Conservation (phyloP, 148 eudicot species). For the Pouteria glomerata region DNA sequence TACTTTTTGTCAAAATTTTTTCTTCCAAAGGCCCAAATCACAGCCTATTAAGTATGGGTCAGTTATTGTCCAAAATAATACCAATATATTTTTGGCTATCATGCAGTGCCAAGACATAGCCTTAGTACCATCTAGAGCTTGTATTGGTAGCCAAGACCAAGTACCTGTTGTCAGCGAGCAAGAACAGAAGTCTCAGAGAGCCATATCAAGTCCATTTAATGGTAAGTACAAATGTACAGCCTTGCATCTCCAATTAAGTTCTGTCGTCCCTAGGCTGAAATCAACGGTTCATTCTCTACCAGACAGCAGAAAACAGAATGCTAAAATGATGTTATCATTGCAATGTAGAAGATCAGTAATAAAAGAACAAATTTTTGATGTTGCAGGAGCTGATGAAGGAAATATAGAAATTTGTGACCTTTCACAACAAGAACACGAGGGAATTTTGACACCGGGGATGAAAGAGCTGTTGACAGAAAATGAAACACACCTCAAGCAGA, state of each 20-base stretch:
- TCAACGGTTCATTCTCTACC: background rate
- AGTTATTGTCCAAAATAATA: background rate
- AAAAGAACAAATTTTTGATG: background rate
- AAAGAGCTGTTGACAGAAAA: constrained; percentile 53
- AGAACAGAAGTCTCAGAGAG: constrained; percentile 22
- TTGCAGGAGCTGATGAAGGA: constrained; percentile 34
- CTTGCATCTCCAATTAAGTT: constrained; percentile 1
- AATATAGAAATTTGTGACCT: constrained; percentile 9
- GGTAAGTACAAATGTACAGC: constrained; percentile 14
- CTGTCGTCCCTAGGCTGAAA: background rate
- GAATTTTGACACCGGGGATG: constrained; percentile 10
- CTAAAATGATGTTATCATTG: background rate
- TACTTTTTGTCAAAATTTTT: too few relatives aligned
- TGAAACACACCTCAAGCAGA: constrained; percentile 64
- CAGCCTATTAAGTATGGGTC: background rate
- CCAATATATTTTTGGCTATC: background rate
- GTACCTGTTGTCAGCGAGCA: constrained; percentile 15
- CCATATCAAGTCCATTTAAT: constrained; percentile 23
- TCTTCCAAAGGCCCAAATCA: too few relatives aligned
- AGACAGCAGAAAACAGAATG: background rate
- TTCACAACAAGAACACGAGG: constrained; percentile 20
- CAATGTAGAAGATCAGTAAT: background rate
- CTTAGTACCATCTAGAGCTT: background rate
- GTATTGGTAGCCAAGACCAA: constrained; percentile 17
- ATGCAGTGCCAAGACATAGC: constrained; percentile 33